Percentiles rank a stretch among this genome's conserved stretches.
phyloP scores from a whole-genome alignment of 495 filamentous ascomycete species.

The Sabuloglossum arenarium region DNA sequence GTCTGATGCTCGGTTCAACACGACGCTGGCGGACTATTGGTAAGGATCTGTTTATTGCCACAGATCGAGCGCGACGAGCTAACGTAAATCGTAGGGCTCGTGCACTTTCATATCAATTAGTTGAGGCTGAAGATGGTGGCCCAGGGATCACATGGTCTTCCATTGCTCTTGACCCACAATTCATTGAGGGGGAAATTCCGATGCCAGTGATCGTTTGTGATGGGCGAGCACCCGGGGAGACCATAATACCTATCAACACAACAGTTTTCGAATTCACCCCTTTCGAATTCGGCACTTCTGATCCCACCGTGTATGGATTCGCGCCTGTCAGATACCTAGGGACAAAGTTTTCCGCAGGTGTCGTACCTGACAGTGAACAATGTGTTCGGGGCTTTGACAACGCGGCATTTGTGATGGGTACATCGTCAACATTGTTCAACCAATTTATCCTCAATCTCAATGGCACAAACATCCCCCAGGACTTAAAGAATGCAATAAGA shows the following conservation, averaged over 20 bases:
- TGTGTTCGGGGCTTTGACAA: slow-evolving; percentile 77
- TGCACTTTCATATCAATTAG: slow-evolving; percentile 62
- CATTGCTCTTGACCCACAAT: slow-evolving; percentile 46
- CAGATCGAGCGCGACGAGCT: not conserved
- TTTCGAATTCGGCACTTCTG: slow-evolving; percentile 68
- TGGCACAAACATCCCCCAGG: slow-evolving; percentile 24
- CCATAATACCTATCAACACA: slow-evolving; percentile 47
- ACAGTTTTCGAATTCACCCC: slow-evolving; percentile 80
- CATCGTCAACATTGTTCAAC: slow-evolving; percentile 84
- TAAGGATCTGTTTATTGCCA: slow-evolving; percentile 6
- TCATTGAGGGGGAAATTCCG: slow-evolving; percentile 48
- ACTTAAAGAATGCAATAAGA: slow-evolving; percentile 25
- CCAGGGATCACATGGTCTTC: slow-evolving; percentile 73
- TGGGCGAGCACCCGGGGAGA: slow-evolving; percentile 33
- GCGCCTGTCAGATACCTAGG: slow-evolving; percentile 55
- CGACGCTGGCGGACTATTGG: slow-evolving; percentile 80
- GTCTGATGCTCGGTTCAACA: slow-evolving; percentile 46
- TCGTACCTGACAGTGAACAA: slow-evolving; percentile 29
- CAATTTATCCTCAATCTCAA: slow-evolving; percentile 38
- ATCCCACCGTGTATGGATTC: slow-evolving; percentile 66
- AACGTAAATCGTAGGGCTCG: slow-evolving; percentile 26
- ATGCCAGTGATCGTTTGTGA: slow-evolving; percentile 72
- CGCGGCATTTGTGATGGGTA: slow-evolving; percentile 71
- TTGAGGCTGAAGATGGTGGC: slow-evolving; percentile 59
- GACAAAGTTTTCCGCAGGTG: slow-evolving; percentile 53